phyloP scores from a whole-genome alignment of 2,329 filamentous ascomycete species.

The Neonectria punicea region DNA sequence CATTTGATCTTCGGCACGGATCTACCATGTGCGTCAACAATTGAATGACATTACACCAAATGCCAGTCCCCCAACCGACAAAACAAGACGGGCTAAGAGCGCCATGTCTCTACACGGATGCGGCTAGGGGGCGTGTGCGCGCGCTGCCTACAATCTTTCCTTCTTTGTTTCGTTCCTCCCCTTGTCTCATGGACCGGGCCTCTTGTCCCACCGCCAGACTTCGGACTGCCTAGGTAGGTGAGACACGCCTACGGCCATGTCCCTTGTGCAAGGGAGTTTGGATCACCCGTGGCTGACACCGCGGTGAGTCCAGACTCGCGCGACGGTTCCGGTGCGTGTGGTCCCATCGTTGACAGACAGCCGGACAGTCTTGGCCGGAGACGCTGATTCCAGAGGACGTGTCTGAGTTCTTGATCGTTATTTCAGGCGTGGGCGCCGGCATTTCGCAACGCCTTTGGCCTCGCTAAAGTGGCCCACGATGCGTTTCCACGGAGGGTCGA shows the following conservation, averaged over 20 bases:
- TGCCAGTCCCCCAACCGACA: slow-evolving; percentile 17
- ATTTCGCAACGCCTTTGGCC: background rate
- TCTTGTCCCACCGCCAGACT: slow-evolving; percentile 18
- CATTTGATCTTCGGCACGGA: slow-evolving; percentile 3
- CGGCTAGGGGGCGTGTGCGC: background rate
- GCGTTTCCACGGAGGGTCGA: too few relatives aligned
- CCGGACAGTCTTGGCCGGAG: background rate
- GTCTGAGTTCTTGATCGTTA: background rate
- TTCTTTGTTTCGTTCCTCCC: slow-evolving; percentile 6
- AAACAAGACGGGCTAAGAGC: slow-evolving; percentile 5
- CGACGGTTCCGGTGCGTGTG: background rate
- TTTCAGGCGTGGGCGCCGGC: background rate
- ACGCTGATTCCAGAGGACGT: background rate
- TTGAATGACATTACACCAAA: slow-evolving; percentile 21
- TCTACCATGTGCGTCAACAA: slow-evolving; percentile 1
- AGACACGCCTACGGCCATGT: slow-evolving; percentile 16
- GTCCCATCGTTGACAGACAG: background rate
- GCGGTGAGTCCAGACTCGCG: slow-evolving; percentile 14
- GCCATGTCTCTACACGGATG: slow-evolving; percentile 13
- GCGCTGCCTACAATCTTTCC: slow-evolving; percentile 2
- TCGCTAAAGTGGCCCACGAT: background rate
- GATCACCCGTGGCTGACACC: slow-evolving; percentile 12
- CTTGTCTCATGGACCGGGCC: slow-evolving; percentile 17
- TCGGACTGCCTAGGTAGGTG: slow-evolving; percentile 2
- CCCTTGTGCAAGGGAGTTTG: slow-evolving; percentile 20